Percentiles rank a stretch among this genome's conserved stretches.
phyloP scores from a whole-genome alignment of 2,329 filamentous ascomycete genomes.

The Clonostachys chloroleuca region DNA sequence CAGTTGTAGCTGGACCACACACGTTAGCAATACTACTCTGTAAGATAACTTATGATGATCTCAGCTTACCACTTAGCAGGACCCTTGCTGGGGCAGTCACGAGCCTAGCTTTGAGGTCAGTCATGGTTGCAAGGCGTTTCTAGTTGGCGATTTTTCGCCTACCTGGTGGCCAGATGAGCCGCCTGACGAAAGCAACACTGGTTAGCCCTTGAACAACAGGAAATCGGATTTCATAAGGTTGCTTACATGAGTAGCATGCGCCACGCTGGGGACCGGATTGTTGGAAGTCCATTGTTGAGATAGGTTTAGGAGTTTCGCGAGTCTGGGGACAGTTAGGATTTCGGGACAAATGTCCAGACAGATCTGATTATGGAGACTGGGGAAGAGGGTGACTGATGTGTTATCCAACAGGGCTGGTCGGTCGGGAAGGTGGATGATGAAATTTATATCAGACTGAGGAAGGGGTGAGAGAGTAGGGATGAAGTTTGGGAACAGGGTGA shows the following conservation, averaged over 20 bases:
- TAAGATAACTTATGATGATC: not conserved
- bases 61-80: slow-evolving; percentile 71
- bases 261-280: slow-evolving; percentile 8
- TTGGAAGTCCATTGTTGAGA: slow-evolving; percentile 1
- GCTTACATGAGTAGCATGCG: slow-evolving; percentile 49
- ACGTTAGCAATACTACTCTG: slow-evolving; percentile 11
- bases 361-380: no score
- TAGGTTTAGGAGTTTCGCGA: no score
- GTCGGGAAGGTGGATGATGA: no score
- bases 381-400: no score
- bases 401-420: no score
- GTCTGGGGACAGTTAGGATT: no score
- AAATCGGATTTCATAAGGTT: not conserved
- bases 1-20: slow-evolving; percentile 69
- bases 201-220: not conserved
- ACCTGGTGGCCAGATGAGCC: no score
- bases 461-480: no score
- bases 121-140: not conserved
- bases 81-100: slow-evolving; percentile 82
- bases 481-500: no score
- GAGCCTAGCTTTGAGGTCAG: slow-evolving; percentile 48
- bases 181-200: not conserved
- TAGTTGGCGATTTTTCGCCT: not conserved
- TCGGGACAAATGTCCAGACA: no score
- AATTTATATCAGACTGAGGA: no score